Base-by-base conservation (phyloP, 2,329 filamentous ascomycete genomes). In the Fusarium pseudoanthophilum region DNA sequence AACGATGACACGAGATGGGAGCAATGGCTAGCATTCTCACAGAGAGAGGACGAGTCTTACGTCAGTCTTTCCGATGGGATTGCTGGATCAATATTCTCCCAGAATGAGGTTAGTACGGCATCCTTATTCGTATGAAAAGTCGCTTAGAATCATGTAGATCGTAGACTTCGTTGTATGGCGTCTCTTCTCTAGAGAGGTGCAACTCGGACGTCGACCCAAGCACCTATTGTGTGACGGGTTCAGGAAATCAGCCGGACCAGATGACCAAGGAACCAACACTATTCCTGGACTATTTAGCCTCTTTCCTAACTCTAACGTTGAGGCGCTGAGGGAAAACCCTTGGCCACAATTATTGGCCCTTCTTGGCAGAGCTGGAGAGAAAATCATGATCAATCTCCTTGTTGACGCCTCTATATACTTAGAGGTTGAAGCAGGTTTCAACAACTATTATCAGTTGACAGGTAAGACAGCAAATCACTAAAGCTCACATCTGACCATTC, bases 201-300 rank as follows among this genome's bases (percentile, higher is more conserved):
- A 34, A 82, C 82, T 66, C 80, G 85, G 73, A 15, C 40, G 71
- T 56, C 89, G 87, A 77, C 91, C 92, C 4, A 88, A 89, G 57
- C 93, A 98, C 82, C 78, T 97, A 10, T 87, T 99, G 9, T 95
- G 94, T 75, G 92, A 97, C 84, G 95, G 95, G 30, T 97, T 92
- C 76, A 90, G 92, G 76, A 89, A 87, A 74, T 79, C 83, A 32
- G 74, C 75, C 39, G 78, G 75, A 37, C 82, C 80, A 32, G 77
- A 72, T 11, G 77, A 78, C 11, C 73, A 80, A 18, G 67, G 64
- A 4, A 69, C 70, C 14, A 85, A 85, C 39, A 80, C 75, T 13
- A 91, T 96, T 46, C 92, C 91, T 0, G 94, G 92, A 0, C 78
- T 97, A 13, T 87, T 88, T 64, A 86, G 86, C 16, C 83, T 87